Base-by-base conservation (phyloP, 371 early-diverging fungal species). In the Actinomucor elegans region DNA sequence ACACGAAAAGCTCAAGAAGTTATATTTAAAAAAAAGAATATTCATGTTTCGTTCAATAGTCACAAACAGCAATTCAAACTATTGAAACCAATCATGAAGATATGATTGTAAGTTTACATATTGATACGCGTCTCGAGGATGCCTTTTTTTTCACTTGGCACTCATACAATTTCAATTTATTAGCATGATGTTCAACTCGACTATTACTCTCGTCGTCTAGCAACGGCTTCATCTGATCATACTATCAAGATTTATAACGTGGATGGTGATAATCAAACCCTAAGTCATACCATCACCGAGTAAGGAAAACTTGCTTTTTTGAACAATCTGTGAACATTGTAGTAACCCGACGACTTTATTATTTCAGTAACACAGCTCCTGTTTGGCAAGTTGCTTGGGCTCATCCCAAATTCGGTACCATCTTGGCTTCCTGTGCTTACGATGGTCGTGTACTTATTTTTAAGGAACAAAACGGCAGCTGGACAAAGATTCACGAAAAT, bases 301-400 rank as follows among this genome's bases (percentile, higher is more conserved):
- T 43, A 60, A 55, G 35, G 23, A 26, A 34, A 7, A 43, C 32
- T 29, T 1, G 26, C 28, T 5, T 18, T 9, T 18, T 6, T 31
- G 26, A 24, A 27, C 23, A 41, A 42, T 15, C 27, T 42, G n/a
- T n/a, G 9, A 42, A 42, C 8, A 42, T 15, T 42, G 42, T 27
- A 27, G 15, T 40, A 46, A 31, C 27, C n/a, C n/a, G n/a, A n/a
- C n/a, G n/a, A n/a, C n/a, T n/a, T n/a, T n/a, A n/a, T n/a, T 28
- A 31, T 27, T 36, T 18, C 51, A 92, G 94, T 15, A 97, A 98
- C 66, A 90, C 92, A 47, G 98, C 97, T 11, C 99, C 99, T 4
- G 97, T 98, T n/a, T 98, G 99, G 99, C 96, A 96, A 72, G 94
- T 98, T n/a, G 79, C 94, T 11, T 98, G 99, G 99, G 96, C 96